Percentiles rank a stretch among this genome's conserved stretches.
phyloP scores from a whole-genome alignment of 2,329 filamentous ascomycete genomes.

The Beauveria varroae region DNA sequence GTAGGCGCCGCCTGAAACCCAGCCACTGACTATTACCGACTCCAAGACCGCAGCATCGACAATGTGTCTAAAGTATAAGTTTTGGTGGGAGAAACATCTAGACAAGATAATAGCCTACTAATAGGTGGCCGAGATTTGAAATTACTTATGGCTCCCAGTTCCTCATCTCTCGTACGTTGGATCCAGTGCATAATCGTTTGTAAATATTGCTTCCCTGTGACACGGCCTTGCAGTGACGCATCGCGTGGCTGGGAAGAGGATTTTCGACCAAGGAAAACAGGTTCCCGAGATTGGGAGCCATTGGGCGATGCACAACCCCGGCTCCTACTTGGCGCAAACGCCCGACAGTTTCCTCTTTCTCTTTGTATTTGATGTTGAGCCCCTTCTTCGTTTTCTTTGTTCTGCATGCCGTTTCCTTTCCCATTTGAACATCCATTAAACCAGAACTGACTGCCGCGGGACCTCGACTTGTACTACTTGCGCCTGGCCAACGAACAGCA shows the following conservation, averaged over 20 bases:
- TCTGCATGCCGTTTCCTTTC: neutral
- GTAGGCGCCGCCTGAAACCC: neutral
- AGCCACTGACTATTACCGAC: neutral
- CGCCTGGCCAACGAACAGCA: too few species aligned
- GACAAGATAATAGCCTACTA: neutral
- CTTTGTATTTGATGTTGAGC: neutral
- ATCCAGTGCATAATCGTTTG: neutral
- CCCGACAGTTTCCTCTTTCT: neutral
- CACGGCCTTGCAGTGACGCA: neutral
- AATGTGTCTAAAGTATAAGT: neutral
- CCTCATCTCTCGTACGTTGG: neutral
- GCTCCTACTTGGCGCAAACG: neutral
- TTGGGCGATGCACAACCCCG: neutral
- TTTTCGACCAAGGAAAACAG: neutral
- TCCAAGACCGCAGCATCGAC: neutral
- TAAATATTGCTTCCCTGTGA: neutral
- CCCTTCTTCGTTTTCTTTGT: neutral
- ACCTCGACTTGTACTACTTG: too few species aligned
- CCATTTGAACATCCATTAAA: neutral
- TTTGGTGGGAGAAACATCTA: neutral
- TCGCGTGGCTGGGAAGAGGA: constrained; percentile 3
- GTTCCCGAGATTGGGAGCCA: neutral
- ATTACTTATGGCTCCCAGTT: neutral
- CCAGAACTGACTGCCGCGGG: neutral
- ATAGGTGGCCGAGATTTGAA: neutral